These are phyloP conservation scores for Neospermospora avenae DNA, from an alignment of 2,329 filamentous ascomycete species.

Conservation along the genomic window DNA sequence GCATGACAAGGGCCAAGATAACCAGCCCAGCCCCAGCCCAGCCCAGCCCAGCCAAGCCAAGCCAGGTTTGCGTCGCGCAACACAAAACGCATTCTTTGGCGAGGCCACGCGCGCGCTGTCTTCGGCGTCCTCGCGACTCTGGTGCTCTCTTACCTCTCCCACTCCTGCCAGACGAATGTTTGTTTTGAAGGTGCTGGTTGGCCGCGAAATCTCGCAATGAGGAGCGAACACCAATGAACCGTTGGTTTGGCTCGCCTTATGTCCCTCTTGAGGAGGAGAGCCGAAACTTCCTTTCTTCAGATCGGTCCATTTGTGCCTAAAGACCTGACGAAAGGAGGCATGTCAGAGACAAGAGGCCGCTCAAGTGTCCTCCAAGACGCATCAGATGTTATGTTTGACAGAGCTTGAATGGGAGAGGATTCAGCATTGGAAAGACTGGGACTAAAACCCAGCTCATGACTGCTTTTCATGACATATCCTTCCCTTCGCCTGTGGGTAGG, in stretches of 20 bases:
- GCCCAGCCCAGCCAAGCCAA: too few relatives aligned
- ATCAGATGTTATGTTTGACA: slow-evolving; percentile 2
- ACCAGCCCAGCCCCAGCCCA: too few relatives aligned
- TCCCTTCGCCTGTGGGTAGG: background rate
- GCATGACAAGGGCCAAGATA: slow-evolving; percentile 1
- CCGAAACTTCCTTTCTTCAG: background rate
- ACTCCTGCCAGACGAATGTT: background rate
- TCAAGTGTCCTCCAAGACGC: background rate
- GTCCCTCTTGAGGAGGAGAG: background rate
- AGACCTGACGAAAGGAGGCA: too few relatives aligned
- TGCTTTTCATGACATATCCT: background rate
- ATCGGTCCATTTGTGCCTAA: background rate
- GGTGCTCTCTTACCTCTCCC: background rate
- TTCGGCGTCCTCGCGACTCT: slow-evolving; percentile 1
- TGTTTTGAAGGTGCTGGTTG: background rate
- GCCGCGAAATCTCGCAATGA: background rate
- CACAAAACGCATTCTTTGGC: background rate
- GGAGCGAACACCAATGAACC: background rate
- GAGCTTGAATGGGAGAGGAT: slow-evolving; percentile 1
- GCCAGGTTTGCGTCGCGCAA: slow-evolving; percentile 1
- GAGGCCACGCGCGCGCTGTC: background rate
- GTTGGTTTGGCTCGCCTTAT: background rate
- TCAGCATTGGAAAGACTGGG: background rate
- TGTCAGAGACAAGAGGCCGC: slow-evolving; percentile 4
- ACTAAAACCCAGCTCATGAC: background rate